Percentiles rank a stretch among this genome's conserved stretches.
Evolutionary conservation across 495 filamentous ascomycete species (phyloP).

Genomic region (Mycothermus thermophilus): DNA sequence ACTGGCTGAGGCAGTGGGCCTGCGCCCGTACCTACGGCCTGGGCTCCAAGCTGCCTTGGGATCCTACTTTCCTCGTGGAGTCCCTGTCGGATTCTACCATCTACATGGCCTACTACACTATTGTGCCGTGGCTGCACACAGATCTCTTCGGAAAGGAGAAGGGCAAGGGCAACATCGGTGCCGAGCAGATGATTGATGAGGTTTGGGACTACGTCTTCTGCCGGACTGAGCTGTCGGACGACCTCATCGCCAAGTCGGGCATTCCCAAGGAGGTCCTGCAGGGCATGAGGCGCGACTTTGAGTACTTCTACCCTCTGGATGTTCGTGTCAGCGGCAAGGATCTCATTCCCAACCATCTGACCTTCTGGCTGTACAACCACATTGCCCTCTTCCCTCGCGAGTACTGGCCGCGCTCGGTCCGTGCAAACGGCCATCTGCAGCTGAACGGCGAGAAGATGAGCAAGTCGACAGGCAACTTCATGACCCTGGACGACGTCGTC

Average conservation of each 20-base stretch:
- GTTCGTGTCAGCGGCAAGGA: conserved; percentile 75
- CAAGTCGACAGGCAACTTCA: conserved; percentile 90
- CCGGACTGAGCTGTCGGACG: conserved; percentile 45
- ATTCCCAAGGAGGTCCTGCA: conserved; percentile 59
- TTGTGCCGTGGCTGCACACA: conserved; percentile 73
- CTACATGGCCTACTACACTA: conserved; percentile 96
- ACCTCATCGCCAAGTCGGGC: conserved; percentile 41
- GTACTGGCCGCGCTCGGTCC: conserved; percentile 73
- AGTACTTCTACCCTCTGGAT: conserved; percentile 95
- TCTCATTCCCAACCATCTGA: conserved; percentile 78
- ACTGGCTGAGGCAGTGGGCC: conserved; percentile 93
- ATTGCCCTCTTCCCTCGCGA: conserved; percentile 67
- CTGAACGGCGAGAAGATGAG: conserved; percentile 96
- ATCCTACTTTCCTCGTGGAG: conserved; percentile 82
- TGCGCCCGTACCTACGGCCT: conserved; percentile 85
- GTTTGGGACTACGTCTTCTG: conserved; percentile 91
- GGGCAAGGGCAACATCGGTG: conserved; percentile 49
- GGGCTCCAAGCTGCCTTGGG: conserved; percentile 94
- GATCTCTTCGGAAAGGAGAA: conserved; percentile 59
- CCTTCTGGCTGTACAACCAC: conserved; percentile 95
- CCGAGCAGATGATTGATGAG: conserved; percentile 88
- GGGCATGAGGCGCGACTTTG: conserved; percentile 75
- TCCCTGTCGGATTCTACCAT: conserved; percentile 79
- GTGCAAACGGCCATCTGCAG: conserved; percentile 83
- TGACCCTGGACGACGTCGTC: conserved; percentile 74